Percentiles rank a stretch among this genome's conserved stretches.
Conservation (phyloP, 2,329 filamentous ascomycete species). For the Microthyrium microscopicum region DNA sequence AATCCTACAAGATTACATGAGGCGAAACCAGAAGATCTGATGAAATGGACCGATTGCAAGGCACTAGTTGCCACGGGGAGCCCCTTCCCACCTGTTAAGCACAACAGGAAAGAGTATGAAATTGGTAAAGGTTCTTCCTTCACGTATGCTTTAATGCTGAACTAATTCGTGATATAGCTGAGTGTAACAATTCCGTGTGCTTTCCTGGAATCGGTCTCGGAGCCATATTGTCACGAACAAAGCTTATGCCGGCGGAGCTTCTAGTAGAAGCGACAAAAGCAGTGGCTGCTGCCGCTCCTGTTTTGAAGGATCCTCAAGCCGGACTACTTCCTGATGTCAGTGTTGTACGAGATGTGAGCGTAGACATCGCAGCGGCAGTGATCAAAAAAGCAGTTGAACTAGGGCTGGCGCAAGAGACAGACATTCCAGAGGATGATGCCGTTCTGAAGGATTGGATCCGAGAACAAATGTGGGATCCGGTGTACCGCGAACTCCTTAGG, state of each 20-base stretch:
- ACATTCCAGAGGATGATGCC: constrained; percentile 41
- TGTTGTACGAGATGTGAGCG: constrained; percentile 57
- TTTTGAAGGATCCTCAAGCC: constrained; percentile 42
- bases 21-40: constrained; percentile 59
- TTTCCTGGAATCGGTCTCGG: constrained; percentile 80
- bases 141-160: neutral
- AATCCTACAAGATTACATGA: constrained; percentile 78
- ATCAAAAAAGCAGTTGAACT: constrained; percentile 57
- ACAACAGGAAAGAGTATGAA: constrained; percentile 35
- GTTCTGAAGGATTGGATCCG: constrained; percentile 54
- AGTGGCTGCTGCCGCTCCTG: constrained; percentile 55
- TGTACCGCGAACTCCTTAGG: constrained; percentile 46
- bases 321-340: constrained; percentile 63
- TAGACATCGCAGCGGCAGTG: constrained; percentile 59
- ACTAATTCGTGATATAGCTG: constrained; percentile 35
- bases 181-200: constrained; percentile 78
- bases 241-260: constrained; percentile 57
- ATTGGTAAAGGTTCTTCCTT: constrained; percentile 30
- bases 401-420: constrained; percentile 44
- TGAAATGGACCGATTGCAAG: constrained; percentile 60
- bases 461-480: constrained; percentile 66
- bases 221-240: constrained; percentile 51
- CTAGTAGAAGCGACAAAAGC: constrained; percentile 64
- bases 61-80: constrained; percentile 71
- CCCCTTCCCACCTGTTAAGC: constrained; percentile 59